A percentile compares a stretch with the other conserved stretches of the same genome.
phyloP scores from a whole-genome alignment of 106 monocot genomes.

The Allium cepa region DNA sequence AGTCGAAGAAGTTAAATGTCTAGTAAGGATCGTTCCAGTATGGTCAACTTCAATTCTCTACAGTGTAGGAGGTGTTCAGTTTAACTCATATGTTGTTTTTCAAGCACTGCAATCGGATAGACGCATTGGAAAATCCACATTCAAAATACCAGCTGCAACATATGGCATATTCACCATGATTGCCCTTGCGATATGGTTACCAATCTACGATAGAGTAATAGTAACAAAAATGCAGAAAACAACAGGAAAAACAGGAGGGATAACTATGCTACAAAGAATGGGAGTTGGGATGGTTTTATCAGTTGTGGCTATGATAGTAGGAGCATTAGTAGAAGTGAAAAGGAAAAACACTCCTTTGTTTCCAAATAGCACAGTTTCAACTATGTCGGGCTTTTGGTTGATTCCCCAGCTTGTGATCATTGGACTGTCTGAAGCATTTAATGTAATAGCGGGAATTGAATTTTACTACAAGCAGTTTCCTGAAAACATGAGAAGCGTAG shows the following conservation, averaged over 20 bases:
- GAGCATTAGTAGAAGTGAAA: constrained; percentile 19
- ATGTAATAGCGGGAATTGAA: constrained; percentile 33
- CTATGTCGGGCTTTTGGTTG: constrained; percentile 47
- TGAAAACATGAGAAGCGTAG: constrained; percentile 71
- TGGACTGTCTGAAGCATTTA: constrained; percentile 51
- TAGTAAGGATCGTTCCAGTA: constrained; percentile 35
- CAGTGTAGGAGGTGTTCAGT: constrained; percentile 14
- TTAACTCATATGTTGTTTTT: constrained; percentile 25
- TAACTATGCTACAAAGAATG: constrained; percentile 56
- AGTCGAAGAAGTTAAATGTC: constrained; percentile 60
- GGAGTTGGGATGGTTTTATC: constrained; percentile 44
- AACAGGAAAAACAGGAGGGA: constrained; percentile 27
- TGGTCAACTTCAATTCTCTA: constrained; percentile 40
- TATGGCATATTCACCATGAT: constrained; percentile 51
- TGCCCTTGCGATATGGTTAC: constrained; percentile 53
- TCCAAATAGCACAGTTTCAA: not conserved
- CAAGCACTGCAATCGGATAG: constrained; percentile 53
- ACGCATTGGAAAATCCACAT: constrained; percentile 16
- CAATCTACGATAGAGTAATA: constrained; percentile 45
- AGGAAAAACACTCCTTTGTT: constrained; percentile 6
- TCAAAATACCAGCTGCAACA: constrained; percentile 51
- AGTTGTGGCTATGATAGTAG: constrained; percentile 14
- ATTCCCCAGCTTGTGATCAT: constrained; percentile 27
- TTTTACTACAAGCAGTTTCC: constrained; percentile 74
- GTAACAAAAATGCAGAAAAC: constrained; percentile 26